A percentile compares a stretch with the other conserved stretches of the same genome.
Conservation (phyloP, 2,329 filamentous ascomycete genomes). For the Pestalotiopsis sp. region DNA sequence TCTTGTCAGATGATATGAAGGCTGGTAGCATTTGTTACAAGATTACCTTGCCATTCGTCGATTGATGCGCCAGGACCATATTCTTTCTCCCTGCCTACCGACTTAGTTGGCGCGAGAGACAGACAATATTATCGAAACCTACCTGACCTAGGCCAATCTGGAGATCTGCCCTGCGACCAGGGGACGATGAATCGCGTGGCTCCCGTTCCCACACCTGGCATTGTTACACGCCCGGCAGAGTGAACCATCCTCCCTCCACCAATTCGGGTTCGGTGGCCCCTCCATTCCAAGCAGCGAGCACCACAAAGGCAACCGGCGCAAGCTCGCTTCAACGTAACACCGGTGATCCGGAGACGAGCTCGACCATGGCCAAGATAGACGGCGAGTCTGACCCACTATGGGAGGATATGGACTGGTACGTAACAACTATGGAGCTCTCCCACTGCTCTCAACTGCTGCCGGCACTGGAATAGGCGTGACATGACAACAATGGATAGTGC, state of each 20-base stretch:
- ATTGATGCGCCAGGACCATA: not conserved
- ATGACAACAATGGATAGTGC: too few species aligned
- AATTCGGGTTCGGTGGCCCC: slow-evolving; percentile 1
- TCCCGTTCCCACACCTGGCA: slow-evolving; percentile 10
- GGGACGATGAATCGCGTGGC: slow-evolving; percentile 13
- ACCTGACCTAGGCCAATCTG: slow-evolving; percentile 6
- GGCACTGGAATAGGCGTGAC: not conserved
- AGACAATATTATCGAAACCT: not conserved
- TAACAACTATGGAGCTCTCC: slow-evolving; percentile 22
- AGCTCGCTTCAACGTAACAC: slow-evolving; percentile 28
- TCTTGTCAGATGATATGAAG: not conserved
- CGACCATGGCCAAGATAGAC: slow-evolving; percentile 43
- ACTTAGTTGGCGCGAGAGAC: not conserved
- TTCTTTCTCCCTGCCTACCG: not conserved
- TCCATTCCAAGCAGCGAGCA: slow-evolving; percentile 10
- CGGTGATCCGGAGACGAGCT: slow-evolving; percentile 26
- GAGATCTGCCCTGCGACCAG: slow-evolving; percentile 11
- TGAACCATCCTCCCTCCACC: slow-evolving; percentile 4
- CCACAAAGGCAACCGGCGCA: slow-evolving; percentile 8
- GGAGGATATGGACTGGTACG: slow-evolving; percentile 78
- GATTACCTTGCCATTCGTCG: not conserved
- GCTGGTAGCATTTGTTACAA: not conserved
- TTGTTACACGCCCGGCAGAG: slow-evolving; percentile 19
- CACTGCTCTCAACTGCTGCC: not conserved
- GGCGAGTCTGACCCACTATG: slow-evolving; percentile 64